These are phyloP conservation scores for Candida michaelii DNA, from an alignment of 805 yeast genomes.

Conservation along the genomic window DNA sequence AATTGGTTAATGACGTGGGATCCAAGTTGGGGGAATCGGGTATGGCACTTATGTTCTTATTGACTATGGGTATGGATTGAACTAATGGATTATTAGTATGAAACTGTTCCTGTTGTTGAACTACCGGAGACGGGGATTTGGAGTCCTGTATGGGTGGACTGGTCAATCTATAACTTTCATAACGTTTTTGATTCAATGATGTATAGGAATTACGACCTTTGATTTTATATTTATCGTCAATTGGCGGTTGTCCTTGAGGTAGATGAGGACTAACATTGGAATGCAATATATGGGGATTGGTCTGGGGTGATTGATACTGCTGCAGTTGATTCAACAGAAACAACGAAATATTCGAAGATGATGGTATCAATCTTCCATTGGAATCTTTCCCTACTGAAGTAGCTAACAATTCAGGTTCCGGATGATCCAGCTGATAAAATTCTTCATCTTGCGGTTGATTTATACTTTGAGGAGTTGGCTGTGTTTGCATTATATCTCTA, in stretches of 20 bases:
- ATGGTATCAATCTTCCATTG: slow-evolving; percentile 41
- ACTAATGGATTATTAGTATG: slow-evolving; percentile 8
- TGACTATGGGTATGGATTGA: slow-evolving; percentile 31
- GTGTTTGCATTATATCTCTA: neutral
- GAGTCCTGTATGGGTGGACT: slow-evolving; percentile 25
- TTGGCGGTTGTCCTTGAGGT: slow-evolving; percentile 2
- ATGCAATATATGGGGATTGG: neutral
- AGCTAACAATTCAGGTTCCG: slow-evolving; percentile 45
- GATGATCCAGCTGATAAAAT: slow-evolving; percentile 29
- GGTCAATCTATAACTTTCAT: slow-evolving; percentile 36
- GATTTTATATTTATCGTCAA: slow-evolving; percentile 7
- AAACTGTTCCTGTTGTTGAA: slow-evolving; percentile 2
- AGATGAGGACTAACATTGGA: too few relatives aligned
- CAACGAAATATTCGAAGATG: slow-evolving; percentile 42
- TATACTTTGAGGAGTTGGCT: neutral
- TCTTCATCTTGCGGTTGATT: neutral
- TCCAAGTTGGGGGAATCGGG: slow-evolving; percentile 56
- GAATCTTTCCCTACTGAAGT: slow-evolving; percentile 43
- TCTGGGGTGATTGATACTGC: slow-evolving; percentile 9
- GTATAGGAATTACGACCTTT: slow-evolving; percentile 24
- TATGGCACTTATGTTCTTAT: slow-evolving; percentile 9
- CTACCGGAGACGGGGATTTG: slow-evolving; percentile 8
- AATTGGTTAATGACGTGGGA: slow-evolving; percentile 53
- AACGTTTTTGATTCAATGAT: slow-evolving; percentile 28
- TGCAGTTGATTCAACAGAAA: slow-evolving; percentile 32